Percentiles rank a stretch among this genome's conserved stretches.
phyloP scores from a whole-genome alignment of 2,329 filamentous ascomycete species.

The Tolypocladium paradoxum region DNA sequence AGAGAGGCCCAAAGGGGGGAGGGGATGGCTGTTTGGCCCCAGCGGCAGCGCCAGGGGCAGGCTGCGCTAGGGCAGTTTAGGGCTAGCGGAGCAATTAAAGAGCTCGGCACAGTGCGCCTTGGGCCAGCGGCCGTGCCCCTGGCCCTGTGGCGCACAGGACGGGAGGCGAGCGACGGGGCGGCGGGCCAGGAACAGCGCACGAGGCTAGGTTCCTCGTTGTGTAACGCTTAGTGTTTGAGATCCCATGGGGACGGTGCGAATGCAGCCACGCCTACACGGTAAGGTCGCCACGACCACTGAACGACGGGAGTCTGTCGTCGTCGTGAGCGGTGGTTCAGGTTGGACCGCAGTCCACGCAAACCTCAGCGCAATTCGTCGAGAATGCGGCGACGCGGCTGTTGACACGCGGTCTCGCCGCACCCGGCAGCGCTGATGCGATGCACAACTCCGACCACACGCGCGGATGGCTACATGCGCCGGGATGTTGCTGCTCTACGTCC shows the following conservation, averaged over 20 bases:
- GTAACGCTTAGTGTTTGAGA: not conserved
- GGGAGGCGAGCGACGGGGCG: not conserved
- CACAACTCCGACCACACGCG: not conserved
- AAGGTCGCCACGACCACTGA: not conserved
- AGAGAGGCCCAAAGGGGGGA: not conserved
- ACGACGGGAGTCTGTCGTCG: no score
- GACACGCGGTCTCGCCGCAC: not conserved
- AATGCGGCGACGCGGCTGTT: not conserved
- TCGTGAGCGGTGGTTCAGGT: not conserved
- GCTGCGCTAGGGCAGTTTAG: constrained; percentile 4
- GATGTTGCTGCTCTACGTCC: not conserved
- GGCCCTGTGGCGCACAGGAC: not conserved
- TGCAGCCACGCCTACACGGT: not conserved
- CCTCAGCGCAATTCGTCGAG: not conserved
- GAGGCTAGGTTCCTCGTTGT: not conserved
- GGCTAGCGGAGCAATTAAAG: not conserved
- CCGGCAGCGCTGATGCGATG: not conserved
- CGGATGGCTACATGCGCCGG: not conserved
- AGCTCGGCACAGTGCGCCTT: constrained; percentile 6
- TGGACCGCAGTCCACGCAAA: not conserved
- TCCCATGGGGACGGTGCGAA: not conserved
- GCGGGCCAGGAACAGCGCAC: not conserved
- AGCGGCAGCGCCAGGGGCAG: constrained; percentile 1
- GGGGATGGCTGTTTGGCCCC: not conserved
- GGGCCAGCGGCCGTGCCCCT: not conserved